Evolutionary conservation across 1,284 basidiomycete genomes (phyloP).

Genomic region (Retiboletus flavoniger): DNA sequence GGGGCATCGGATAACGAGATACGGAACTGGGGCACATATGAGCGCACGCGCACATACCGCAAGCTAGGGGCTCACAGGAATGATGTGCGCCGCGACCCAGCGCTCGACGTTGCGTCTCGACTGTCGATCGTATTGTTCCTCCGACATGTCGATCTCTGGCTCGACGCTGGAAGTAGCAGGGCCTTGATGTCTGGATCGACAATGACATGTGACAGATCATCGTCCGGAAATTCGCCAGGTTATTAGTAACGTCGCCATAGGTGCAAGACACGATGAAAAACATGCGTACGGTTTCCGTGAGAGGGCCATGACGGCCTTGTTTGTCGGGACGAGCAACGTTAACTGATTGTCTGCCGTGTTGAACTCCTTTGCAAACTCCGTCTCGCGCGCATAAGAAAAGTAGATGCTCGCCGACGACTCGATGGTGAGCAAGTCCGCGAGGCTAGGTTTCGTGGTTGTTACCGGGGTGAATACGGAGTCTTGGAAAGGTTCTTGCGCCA

Average conservation of each 20-base stretch:
- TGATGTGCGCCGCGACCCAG: slow-evolving; percentile 73
- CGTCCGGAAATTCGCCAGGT: background rate
- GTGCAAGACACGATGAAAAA: background rate
- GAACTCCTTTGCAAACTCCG: slow-evolving; percentile 55
- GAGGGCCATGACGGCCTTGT: slow-evolving; percentile 78
- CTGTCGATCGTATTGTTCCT: slow-evolving; percentile 58
- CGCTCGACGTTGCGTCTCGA: slow-evolving; percentile 63
- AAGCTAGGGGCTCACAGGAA: slow-evolving; percentile 51
- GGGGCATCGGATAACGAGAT: slow-evolving; percentile 31
- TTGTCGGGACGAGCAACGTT: slow-evolving; percentile 72
- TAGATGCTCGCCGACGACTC: slow-evolving; percentile 72
- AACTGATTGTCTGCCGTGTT: slow-evolving; percentile 36
- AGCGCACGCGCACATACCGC: background rate
- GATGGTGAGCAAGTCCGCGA: slow-evolving; percentile 73
- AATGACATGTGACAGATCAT: slow-evolving; percentile 1
- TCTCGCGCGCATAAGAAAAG: slow-evolving; percentile 75
- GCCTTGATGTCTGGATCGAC: slow-evolving; percentile 52
- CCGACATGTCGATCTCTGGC: slow-evolving; percentile 52
- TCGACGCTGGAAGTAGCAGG: slow-evolving; percentile 35
- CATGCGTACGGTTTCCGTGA: slow-evolving; percentile 67
- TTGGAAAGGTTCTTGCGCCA: slow-evolving; percentile 1
- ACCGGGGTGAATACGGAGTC: slow-evolving; percentile 21
- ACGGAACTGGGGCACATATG: slow-evolving; percentile 27
- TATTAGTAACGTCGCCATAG: background rate
- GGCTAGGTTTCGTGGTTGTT: slow-evolving; percentile 40